Percentiles rank a stretch among this genome's conserved stretches.
phyloP scores from a whole-genome alignment of 2,329 filamentous ascomycete genomes.

The Scedosporium dehoogii region DNA sequence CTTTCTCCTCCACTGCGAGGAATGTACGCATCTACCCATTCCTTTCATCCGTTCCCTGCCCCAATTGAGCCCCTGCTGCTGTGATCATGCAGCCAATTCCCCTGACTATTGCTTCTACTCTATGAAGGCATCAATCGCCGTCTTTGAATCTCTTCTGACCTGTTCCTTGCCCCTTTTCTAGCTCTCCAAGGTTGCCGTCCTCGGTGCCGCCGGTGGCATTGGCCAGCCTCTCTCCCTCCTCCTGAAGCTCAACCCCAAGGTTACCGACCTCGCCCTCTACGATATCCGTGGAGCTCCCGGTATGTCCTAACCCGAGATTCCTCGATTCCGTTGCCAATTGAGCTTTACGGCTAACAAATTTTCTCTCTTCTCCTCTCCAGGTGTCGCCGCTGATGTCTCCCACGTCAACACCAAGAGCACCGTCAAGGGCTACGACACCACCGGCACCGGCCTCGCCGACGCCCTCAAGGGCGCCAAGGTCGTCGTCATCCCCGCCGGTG shows the following conservation, averaged over 20 bases:
- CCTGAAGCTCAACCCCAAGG: constrained; percentile 95
- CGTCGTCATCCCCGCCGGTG: constrained; percentile 95
- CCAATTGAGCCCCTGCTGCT: constrained; percentile 1
- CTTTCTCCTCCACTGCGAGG: constrained; percentile 71
- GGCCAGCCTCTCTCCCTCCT: constrained; percentile 96
- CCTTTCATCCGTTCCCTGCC: constrained; percentile 10
- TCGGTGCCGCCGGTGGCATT: constrained; percentile 95
- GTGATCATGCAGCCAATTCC: constrained; percentile 5
- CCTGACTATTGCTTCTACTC: constrained; percentile 2
- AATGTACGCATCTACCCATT: constrained; percentile 44
- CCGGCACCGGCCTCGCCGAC: constrained; percentile 61
- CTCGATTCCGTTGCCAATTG: background rate
- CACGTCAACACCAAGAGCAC: constrained; percentile 99
- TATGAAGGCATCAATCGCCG: constrained; percentile 1
- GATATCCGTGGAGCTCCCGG: constrained; percentile 92
- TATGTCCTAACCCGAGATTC: constrained; percentile 36
- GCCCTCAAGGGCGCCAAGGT: constrained; percentile 84
- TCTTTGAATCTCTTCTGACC: background rate
- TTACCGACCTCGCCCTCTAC: constrained; percentile 90
- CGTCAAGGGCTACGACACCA: constrained; percentile 82
- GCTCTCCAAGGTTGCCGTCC: constrained; percentile 95
- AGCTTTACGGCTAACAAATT: constrained; percentile 11
- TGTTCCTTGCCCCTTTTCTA: constrained; percentile 25
- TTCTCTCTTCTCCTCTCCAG: constrained; percentile 31
- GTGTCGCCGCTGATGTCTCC: constrained; percentile 94